Percentiles rank a stretch among this genome's conserved stretches.
phyloP scores from a whole-genome alignment of 768 basidiomycete species.

The Candolleomyces aberdarensis region DNA sequence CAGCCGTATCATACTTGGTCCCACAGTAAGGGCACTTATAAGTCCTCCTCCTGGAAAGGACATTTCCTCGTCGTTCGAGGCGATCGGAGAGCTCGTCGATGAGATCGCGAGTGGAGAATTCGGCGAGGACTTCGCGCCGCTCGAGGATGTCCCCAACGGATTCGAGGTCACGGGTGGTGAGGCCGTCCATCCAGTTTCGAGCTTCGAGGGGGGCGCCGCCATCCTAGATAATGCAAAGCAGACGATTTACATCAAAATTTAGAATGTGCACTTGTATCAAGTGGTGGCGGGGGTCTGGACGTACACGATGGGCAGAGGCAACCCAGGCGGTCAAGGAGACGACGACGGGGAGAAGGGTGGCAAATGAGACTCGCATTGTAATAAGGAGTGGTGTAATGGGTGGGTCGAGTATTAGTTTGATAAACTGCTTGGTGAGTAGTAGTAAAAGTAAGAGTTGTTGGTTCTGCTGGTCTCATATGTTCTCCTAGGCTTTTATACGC shows the following conservation, averaged over 20 bases:
- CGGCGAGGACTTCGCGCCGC: background rate
- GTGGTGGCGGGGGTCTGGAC: background rate
- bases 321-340: background rate
- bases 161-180: background rate
- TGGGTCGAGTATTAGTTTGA: too few species aligned
- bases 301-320: too few species aligned
- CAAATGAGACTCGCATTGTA: background rate
- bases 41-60: background rate
- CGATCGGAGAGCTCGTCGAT: background rate
- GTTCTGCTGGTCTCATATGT: too few species aligned
- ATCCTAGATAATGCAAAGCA: too few species aligned
- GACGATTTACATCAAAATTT: too few species aligned
- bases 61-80: background rate
- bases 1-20: background rate
- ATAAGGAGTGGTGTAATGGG: too few species aligned
- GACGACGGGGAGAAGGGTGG: background rate
- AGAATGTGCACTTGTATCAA: background rate
- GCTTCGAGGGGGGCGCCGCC: too few species aligned
- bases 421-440: too few species aligned
- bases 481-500: too few species aligned
- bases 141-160: background rate
- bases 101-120: background rate
- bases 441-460: too few species aligned
- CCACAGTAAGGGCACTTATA: background rate
- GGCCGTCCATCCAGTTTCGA: too few species aligned